These are phyloP conservation scores for Aspergillus pseudoviridinutans DNA, from an alignment of 2,329 filamentous ascomycete species.

Conservation along the genomic window DNA sequence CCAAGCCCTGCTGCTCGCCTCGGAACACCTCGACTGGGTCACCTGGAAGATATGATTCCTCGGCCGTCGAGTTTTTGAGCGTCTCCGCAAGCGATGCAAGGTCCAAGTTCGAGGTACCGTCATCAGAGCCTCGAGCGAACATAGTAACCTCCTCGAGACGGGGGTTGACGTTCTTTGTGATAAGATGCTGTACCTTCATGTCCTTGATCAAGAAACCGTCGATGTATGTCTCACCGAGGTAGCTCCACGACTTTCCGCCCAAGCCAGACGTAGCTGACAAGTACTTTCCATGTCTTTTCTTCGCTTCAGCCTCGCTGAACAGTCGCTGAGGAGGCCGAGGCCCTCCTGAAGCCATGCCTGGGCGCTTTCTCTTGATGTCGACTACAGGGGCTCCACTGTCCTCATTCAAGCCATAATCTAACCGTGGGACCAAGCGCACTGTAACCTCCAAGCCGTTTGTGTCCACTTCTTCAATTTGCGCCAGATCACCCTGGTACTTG, in stretches of 20 bases:
- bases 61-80: constrained; percentile 75
- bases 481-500: constrained; percentile 84
- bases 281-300: constrained; percentile 73
- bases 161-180: constrained; percentile 87
- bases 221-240: constrained; percentile 83
- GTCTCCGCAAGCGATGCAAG: constrained; percentile 86
- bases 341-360: constrained; percentile 47
- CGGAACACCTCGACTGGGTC: constrained; percentile 96
- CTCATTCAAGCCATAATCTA: constrained; percentile 88
- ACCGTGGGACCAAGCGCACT: constrained; percentile 80
- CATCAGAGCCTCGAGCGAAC: constrained; percentile 82
- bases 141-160: constrained; percentile 93
- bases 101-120: constrained; percentile 91
- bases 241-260: constrained; percentile 69
- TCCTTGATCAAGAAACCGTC: constrained; percentile 93
- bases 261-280: constrained; percentile 51
- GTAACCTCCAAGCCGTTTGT: constrained; percentile 86
- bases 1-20: constrained; percentile 88
- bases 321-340: constrained; percentile 80
- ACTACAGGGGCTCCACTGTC: constrained; percentile 57
- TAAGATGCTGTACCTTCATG: constrained; percentile 80
- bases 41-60: constrained; percentile 82
- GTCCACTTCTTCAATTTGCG: constrained; percentile 87
- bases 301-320: constrained; percentile 89
- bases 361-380: constrained; percentile 76